Base-by-base conservation (phyloP, 2,329 filamentous ascomycete genomes). In the Westerdykella sp. region DNA sequence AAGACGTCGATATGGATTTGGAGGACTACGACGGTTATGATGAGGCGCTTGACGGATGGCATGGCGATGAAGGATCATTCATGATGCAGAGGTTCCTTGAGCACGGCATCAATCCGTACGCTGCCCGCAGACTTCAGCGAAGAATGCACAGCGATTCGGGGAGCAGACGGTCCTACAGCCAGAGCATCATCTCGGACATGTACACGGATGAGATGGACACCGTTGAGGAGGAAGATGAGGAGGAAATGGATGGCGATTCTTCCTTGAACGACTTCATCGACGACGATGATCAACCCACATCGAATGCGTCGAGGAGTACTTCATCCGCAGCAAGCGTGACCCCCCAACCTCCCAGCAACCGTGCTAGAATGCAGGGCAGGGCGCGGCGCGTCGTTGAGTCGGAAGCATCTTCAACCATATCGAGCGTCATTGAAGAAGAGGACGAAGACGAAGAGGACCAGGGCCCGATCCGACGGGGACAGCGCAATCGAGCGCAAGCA, bases 1-100 rank as follows among this genome's bases (percentile, higher is more conserved):
- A 69, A 46, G 62, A 73, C 53, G 57, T 70, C 50, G 70, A 75
- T 34, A 45, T 73, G 62, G 62, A 70, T 56, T 48, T 73, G 66
- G 60, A 70, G 51, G 59, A 66, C 47, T 43, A 46, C 13, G 63
- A 60, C 39, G 65, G 43, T 32, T 65, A 63, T 41, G 62, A 56
- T 32, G 60, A 62, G 11, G 51, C 51, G 14, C 50, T 59, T 42
- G 56, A 59, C 6, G 57, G 57, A 35, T 63, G 57, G 60, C 53
- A 53, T 23, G 52, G 53, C 9, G 60, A 65, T 13, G 59, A 63
- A 25, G 42, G 45, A 37, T 58, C 56, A 2, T 62, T 62, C 51
- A 58, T 63, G 49, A 67, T 63, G 63, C 56, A 56, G 40, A 56
- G 57, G 31, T 67, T 57, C 45, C 53, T 63, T 15, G 55, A 56